phyloP scores from a whole-genome alignment of 192 early-diverging fungal species.

The Coemansia sp. region DNA sequence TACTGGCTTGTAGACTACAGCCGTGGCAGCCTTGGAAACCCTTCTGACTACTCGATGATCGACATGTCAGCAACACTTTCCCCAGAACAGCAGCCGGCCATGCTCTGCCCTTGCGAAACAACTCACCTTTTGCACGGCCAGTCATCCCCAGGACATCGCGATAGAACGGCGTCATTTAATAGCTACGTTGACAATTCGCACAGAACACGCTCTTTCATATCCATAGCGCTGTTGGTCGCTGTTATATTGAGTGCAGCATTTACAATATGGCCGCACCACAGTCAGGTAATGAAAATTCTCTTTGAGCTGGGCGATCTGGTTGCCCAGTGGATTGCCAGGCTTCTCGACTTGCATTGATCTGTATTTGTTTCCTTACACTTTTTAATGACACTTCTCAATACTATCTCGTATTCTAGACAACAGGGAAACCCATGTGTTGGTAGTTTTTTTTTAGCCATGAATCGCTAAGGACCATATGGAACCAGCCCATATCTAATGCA shows the following conservation, averaged over 20 bases:
- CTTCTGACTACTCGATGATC: not conserved
- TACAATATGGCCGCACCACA: slow-evolving; percentile 34
- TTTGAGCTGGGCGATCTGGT: slow-evolving; percentile 39
- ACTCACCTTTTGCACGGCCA: slow-evolving; percentile 16
- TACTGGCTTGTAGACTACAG: slow-evolving; percentile 50
- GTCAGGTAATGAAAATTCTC: slow-evolving; percentile 20
- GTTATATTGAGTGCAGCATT: slow-evolving; percentile 20
- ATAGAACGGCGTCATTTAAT: not conserved
- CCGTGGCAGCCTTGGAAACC: slow-evolving; percentile 11
- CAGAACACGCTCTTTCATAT: not conserved
- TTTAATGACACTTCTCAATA: too few species aligned
- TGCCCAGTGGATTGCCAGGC: slow-evolving; percentile 38
- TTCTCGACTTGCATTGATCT: slow-evolving; percentile 13
- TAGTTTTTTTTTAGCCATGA: too few species aligned
- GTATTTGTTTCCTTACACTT: not conserved
- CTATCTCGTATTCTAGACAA: too few species aligned
- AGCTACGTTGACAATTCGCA: not conserved
- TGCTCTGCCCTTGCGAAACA: slow-evolving; percentile 9
- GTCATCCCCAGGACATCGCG: not conserved
- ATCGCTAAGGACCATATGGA: not conserved
- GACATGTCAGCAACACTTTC: slow-evolving; percentile 16
- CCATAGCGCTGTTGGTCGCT: slow-evolving; percentile 19
- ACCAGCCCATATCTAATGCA: not conserved
- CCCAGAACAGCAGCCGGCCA: not conserved
- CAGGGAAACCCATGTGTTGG: too few species aligned